These are phyloP conservation scores for Candida fluviatilis DNA, from an alignment of 805 yeast species.

Conservation along the genomic window DNA sequence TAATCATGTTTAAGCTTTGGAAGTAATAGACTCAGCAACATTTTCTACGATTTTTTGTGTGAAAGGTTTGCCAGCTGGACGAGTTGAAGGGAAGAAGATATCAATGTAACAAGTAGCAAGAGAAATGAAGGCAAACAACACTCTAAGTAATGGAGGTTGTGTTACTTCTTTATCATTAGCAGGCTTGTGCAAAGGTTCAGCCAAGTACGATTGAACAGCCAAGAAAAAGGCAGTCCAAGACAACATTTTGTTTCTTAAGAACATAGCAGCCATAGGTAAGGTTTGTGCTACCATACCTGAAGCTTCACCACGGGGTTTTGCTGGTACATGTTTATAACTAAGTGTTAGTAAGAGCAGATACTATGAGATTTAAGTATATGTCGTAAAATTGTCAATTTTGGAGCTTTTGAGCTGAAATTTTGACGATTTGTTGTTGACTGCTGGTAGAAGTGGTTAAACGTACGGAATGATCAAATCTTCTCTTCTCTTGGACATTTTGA, in stretches of 20 bases:
- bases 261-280: constrained; percentile 68
- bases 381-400: neutral
- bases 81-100: constrained; percentile 41
- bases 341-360: constrained; percentile 10
- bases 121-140: constrained; percentile 44
- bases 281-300: constrained; percentile 49
- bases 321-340: constrained; percentile 46
- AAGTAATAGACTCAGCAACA: constrained; percentile 14
- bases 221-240: constrained; percentile 55
- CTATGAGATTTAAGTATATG: constrained; percentile 1
- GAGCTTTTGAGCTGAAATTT: no score
- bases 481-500: constrained; percentile 24
- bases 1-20: no score
- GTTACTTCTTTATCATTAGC: constrained; percentile 15
- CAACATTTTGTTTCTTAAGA: constrained; percentile 53
- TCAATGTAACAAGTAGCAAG: constrained; percentile 54
- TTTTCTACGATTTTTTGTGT: constrained; percentile 19
- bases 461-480: constrained; percentile 33
- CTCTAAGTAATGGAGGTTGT: constrained; percentile 47
- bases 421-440: no score
- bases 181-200: constrained; percentile 36
- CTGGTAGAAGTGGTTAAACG: no score
- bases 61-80: constrained; percentile 24
- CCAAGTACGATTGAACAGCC: constrained; percentile 45
- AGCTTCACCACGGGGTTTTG: constrained; percentile 44